A percentile compares a stretch with the other conserved stretches of the same genome.
Conservation (phyloP, 352 stramenopile genomes). For the Globisporangium barbulae region DNA sequence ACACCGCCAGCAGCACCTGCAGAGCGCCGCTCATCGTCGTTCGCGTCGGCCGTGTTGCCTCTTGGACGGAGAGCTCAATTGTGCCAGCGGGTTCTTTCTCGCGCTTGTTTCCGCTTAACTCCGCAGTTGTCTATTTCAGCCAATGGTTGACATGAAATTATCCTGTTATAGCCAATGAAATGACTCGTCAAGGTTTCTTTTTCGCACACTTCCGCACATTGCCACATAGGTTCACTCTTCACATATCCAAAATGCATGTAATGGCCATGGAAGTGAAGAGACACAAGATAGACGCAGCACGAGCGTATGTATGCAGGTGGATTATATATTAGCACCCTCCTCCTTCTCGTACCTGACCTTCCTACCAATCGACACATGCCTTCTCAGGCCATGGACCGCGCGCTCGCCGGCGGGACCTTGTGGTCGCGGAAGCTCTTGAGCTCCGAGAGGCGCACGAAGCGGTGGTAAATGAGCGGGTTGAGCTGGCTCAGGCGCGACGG, state of each 20-base stretch:
- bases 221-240: not conserved
- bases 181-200: not conserved
- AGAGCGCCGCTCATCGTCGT: slow-evolving; percentile 31
- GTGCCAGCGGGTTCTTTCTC: not conserved
- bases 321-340: not conserved
- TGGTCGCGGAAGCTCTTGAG: slow-evolving; percentile 84
- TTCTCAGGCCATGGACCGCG: not conserved
- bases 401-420: slow-evolving; percentile 33
- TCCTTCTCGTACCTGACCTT: not conserved
- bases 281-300: not conserved
- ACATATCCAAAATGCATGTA: not conserved
- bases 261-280: not conserved
- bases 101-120: no score
- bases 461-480: slow-evolving; percentile 86
- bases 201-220: not conserved
- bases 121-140: not conserved
- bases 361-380: not conserved
- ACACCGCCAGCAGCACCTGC: slow-evolving; percentile 40
- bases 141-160: not conserved
- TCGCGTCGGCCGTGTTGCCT: not conserved
- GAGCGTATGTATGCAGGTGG: not conserved
- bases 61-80: not conserved
- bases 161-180: no score
- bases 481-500: slow-evolving; percentile 72
- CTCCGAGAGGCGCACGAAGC: slow-evolving; percentile 77